Conservation (phyloP, 192 early-diverging fungal species). For the Allomyces macrogynus region DNA sequence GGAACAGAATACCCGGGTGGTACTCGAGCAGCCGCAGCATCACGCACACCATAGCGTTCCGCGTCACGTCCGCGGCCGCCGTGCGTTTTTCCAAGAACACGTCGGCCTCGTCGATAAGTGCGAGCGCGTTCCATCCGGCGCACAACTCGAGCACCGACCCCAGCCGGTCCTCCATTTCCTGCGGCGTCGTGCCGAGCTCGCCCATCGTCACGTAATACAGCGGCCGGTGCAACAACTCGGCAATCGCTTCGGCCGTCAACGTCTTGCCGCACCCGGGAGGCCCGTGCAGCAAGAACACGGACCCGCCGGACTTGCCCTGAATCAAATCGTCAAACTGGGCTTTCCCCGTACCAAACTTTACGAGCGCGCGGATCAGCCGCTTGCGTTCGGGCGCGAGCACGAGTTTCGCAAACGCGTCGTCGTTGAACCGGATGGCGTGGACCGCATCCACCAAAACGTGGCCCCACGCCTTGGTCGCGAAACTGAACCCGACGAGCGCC, state of each 20-base stretch:
- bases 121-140: constrained; percentile 27
- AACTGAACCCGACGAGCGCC: constrained; percentile 31
- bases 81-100: constrained; percentile 32
- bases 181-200: constrained; percentile 31
- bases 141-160: constrained; percentile 27
- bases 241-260: constrained; percentile 36
- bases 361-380: constrained; percentile 23
- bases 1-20: constrained; percentile 37
- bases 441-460: constrained; percentile 22
- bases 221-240: constrained; percentile 27
- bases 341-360: constrained; percentile 16
- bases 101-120: constrained; percentile 36
- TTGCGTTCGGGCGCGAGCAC: constrained; percentile 23
- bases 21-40: constrained; percentile 38
- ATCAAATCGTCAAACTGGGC: constrained; percentile 16
- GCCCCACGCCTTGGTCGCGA: constrained; percentile 30
- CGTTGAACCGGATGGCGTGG: constrained; percentile 19
- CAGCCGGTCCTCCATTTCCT: constrained; percentile 27
- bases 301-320: constrained; percentile 27
- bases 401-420: constrained; percentile 27
- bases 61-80: constrained; percentile 16
- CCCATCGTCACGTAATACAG: constrained; percentile 39
- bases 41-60: constrained; percentile 34
- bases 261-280: constrained; percentile 35
- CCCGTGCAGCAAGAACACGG: constrained; percentile 34